Conservation (phyloP, 441 rosid species). For the Gossypium trilobum region DNA sequence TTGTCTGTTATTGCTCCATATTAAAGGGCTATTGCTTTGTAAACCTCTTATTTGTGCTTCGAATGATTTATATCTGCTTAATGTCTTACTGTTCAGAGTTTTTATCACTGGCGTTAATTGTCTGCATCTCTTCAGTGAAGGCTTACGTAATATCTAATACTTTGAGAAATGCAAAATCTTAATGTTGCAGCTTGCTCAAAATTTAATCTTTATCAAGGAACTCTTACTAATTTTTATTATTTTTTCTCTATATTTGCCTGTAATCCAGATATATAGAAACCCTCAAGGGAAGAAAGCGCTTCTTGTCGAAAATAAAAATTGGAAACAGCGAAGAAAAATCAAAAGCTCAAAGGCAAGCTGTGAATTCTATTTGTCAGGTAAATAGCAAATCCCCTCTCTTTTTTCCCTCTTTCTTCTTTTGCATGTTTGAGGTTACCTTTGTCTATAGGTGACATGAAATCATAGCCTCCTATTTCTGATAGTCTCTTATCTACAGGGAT, state of each 20-base stretch:
- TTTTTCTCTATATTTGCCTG: slow-evolving; percentile 10
- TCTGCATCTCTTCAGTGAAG: background rate
- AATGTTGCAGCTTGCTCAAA: background rate
- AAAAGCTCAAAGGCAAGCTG: slow-evolving; percentile 97
- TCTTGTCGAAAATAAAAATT: slow-evolving; percentile 81
- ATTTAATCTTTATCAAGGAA: background rate
- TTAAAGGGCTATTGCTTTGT: background rate
- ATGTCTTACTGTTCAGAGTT: background rate
- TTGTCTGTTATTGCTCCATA: background rate
- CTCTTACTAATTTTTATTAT: background rate
- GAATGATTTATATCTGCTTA: background rate
- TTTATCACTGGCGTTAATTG: background rate
- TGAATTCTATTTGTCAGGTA: slow-evolving; percentile 97
- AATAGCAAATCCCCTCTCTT: background rate
- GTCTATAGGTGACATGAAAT: slow-evolving; percentile 2
- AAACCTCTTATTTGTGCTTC: slow-evolving; percentile 2
- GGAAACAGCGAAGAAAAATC: slow-evolving; percentile 75
- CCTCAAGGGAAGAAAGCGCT: slow-evolving; percentile 82
- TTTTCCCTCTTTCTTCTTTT: background rate
- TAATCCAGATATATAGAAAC: slow-evolving; percentile 73
- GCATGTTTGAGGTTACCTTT: background rate
- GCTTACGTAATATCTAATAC: background rate
- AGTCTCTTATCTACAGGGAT: slow-evolving; percentile 40
- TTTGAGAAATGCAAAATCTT: background rate
- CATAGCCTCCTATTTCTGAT: slow-evolving; percentile 15